Conservation (phyloP, 352 stramenopile genomes). For the Globisporangium paroecandrum region DNA sequence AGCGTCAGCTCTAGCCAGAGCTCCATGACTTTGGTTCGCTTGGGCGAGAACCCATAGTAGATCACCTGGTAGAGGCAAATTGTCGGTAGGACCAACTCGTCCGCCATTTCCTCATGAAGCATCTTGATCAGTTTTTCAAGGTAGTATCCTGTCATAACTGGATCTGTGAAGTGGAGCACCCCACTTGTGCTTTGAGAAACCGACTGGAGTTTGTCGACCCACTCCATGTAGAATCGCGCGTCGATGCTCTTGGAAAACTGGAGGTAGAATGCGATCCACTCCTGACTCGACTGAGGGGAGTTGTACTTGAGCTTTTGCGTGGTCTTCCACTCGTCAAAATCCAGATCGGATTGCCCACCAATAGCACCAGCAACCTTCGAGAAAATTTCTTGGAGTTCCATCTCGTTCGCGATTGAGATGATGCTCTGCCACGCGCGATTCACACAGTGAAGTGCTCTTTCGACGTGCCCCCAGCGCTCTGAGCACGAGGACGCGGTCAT, state of each 20-base stretch:
- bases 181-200: constrained; percentile 10
- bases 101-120: constrained; percentile 27
- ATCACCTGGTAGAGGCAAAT: constrained; percentile 56
- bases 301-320: constrained; percentile 21
- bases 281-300: constrained; percentile 18
- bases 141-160: constrained; percentile 40
- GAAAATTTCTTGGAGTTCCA: constrained; percentile 38
- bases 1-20: constrained; percentile 58
- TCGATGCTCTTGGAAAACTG: constrained; percentile 31
- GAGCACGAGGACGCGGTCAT: constrained; percentile 23
- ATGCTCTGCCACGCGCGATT: constrained; percentile 52
- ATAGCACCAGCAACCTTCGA: constrained; percentile 14
- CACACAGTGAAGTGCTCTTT: constrained; percentile 42
- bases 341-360: constrained; percentile 15
- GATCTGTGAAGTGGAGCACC: constrained; percentile 36
- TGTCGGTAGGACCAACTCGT: constrained; percentile 33
- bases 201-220: constrained; percentile 31
- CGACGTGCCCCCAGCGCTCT: constrained; percentile 32
- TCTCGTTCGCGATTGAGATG: constrained; percentile 37
- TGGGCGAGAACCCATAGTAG: constrained; percentile 34
- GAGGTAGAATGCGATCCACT: constrained; percentile 56
- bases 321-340: constrained; percentile 67
- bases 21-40: constrained; percentile 28
- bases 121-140: constrained; percentile 46
- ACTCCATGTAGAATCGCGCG: constrained; percentile 54